Evolutionary conservation across 805 yeast genomes (phyloP).

Genomic region (Zygosaccharomyces kombuchaensis): DNA sequence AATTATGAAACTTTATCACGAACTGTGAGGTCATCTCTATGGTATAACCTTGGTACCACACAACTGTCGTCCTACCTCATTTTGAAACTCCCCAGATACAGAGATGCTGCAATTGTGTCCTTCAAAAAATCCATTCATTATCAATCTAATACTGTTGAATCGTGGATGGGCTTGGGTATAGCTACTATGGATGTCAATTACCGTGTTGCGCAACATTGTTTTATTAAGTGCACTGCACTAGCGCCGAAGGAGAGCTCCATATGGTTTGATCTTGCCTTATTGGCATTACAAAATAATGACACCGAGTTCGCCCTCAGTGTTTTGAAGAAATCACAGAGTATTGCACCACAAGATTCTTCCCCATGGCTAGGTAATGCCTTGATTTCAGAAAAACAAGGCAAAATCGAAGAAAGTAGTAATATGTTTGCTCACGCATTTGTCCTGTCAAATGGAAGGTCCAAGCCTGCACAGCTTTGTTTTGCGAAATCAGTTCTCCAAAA

Average conservation of each 20-base stretch:
- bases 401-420: conserved; percentile 45
- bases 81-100: conserved; percentile 29
- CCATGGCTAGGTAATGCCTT: conserved; percentile 90
- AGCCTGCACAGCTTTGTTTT: conserved; percentile 66
- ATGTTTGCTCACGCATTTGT: conserved; percentile 75
- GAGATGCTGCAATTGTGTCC: conserved; percentile 51
- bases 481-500: conserved; percentile 54
- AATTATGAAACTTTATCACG: conserved; percentile 33
- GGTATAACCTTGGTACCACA: conserved; percentile 70
- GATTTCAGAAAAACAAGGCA: conserved; percentile 48
- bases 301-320: conserved; percentile 67
- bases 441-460: conserved; percentile 68
- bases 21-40: conserved; percentile 48
- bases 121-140: conserved; percentile 65
- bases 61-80: conserved; percentile 46
- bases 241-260: conserved; percentile 61
- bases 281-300: conserved; percentile 69
- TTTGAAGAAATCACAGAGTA: conserved; percentile 67
- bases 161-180: conserved; percentile 83
- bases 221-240: conserved; percentile 71
- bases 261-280: conserved; percentile 80
- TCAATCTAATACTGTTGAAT: conserved; percentile 64
- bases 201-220: conserved; percentile 85
- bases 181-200: conserved; percentile 63
- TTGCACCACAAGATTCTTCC: conserved; percentile 68